phyloP scores from a whole-genome alignment of 1,284 basidiomycete species.

The Trametes polyzona region DNA sequence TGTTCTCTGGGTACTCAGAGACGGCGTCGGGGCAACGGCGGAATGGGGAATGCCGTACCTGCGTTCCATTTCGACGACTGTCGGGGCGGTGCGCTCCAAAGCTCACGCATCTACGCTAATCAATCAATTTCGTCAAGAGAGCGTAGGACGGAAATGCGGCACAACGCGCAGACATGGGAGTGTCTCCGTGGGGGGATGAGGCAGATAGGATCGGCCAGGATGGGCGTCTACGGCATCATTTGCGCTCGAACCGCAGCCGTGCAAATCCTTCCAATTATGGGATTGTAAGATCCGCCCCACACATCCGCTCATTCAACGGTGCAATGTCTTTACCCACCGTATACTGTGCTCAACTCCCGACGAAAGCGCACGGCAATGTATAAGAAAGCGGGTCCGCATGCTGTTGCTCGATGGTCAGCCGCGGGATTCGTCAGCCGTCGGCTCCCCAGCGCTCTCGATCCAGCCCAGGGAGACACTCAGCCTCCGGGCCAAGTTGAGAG shows the following conservation, averaged over 20 bases:
- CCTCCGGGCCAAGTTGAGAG: too few relatives aligned
- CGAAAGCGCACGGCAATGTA: neutral
- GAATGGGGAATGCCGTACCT: slow-evolving; percentile 7
- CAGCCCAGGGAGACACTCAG: neutral
- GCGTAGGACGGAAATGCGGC: neutral
- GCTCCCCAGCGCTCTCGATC: slow-evolving; percentile 1
- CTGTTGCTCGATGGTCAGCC: too few relatives aligned
- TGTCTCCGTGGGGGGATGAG: neutral
- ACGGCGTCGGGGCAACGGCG: neutral
- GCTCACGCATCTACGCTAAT: neutral
- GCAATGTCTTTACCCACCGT: neutral
- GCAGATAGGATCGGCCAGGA: neutral
- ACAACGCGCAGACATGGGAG: too few relatives aligned
- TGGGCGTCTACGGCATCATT: slow-evolving; percentile 5
- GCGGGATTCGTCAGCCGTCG: neutral
- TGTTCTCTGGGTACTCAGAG: neutral
- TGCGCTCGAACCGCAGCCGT: neutral
- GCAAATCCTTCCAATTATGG: too few relatives aligned
- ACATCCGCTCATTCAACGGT: slow-evolving; percentile 2
- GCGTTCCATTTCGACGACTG: slow-evolving; percentile 5
- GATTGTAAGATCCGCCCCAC: slow-evolving; percentile 12
- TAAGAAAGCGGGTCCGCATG: too few relatives aligned
- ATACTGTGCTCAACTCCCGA: neutral
- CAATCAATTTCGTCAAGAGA: too few relatives aligned
- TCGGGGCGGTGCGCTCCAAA: neutral